A percentile compares a stretch with the other conserved stretches of the same genome.
These are phyloP conservation scores for Evernia prunastri DNA, from an alignment of 495 filamentous ascomycete genomes.

Conservation along the genomic window DNA sequence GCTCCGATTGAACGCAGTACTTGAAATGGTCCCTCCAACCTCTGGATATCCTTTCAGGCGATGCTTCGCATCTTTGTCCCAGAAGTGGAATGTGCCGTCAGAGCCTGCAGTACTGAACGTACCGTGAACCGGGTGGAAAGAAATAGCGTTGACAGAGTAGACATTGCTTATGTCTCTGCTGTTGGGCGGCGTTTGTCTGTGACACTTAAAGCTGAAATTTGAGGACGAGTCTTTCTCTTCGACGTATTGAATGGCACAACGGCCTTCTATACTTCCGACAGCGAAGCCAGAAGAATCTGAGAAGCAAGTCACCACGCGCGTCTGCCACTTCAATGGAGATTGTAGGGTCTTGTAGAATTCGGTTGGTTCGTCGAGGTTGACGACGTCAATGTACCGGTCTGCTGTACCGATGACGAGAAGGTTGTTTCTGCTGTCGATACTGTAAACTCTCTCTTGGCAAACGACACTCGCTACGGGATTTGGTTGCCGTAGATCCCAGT, in stretches of 20 bases:
- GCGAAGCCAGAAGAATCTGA: slow-evolving; percentile 78
- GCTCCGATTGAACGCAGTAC: slow-evolving; percentile 66
- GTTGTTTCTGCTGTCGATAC: slow-evolving; percentile 73
- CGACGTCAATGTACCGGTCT: slow-evolving; percentile 80
- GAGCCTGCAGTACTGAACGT: slow-evolving; percentile 86
- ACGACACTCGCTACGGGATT: slow-evolving; percentile 57
- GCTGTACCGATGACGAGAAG: slow-evolving; percentile 79
- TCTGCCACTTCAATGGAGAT: slow-evolving; percentile 85
- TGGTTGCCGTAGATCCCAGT: slow-evolving; percentile 78
- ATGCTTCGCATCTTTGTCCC: slow-evolving; percentile 85
- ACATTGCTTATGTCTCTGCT: slow-evolving; percentile 67
- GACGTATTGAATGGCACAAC: slow-evolving; percentile 82
- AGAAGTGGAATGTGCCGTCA: slow-evolving; percentile 86
- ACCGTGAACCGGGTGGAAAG: slow-evolving; percentile 79
- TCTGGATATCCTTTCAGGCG: slow-evolving; percentile 82
- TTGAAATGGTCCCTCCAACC: slow-evolving; percentile 72
- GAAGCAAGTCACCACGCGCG: slow-evolving; percentile 76
- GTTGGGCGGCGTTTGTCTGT: slow-evolving; percentile 65
- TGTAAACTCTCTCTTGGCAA: slow-evolving; percentile 77
- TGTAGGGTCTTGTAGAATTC: slow-evolving; percentile 78
- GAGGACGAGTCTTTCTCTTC: slow-evolving; percentile 76
- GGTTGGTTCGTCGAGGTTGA: slow-evolving; percentile 71
- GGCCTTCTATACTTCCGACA: slow-evolving; percentile 80
- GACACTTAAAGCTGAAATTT: slow-evolving; percentile 93
- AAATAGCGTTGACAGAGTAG: slow-evolving; percentile 82